phyloP scores from a whole-genome alignment of 805 yeast genomes.

The Priceomyces haplophilus region DNA sequence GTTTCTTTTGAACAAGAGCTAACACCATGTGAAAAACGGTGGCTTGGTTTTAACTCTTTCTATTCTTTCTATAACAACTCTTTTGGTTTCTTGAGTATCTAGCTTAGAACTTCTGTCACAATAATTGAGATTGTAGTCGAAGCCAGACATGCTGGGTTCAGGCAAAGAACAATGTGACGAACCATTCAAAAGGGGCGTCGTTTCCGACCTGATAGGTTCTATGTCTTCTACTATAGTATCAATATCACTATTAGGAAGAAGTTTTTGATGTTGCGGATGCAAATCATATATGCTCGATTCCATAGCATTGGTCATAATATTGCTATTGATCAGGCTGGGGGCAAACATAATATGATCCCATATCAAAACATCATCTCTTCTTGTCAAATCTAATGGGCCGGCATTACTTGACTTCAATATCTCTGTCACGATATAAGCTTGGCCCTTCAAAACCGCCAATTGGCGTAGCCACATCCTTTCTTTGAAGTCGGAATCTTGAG shows the following conservation, averaged over 20 bases:
- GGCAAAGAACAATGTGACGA: background rate
- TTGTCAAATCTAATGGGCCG: slow-evolving; percentile 66
- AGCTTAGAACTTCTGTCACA: slow-evolving; percentile 8
- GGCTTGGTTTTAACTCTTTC: slow-evolving; percentile 53
- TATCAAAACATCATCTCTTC: slow-evolving; percentile 54
- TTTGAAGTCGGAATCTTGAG: slow-evolving; percentile 58
- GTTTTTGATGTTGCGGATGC: background rate
- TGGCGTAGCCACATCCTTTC: slow-evolving; percentile 66
- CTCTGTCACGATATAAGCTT: slow-evolving; percentile 73
- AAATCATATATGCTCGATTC: slow-evolving; percentile 22
- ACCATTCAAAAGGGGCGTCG: slow-evolving; percentile 7
- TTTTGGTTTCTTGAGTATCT: slow-evolving; percentile 23
- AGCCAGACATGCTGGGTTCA: slow-evolving; percentile 16
- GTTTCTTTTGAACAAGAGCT: slow-evolving; percentile 3
- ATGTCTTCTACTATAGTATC: slow-evolving; percentile 1
- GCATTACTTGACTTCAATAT: slow-evolving; percentile 53
- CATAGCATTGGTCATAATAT: slow-evolving; percentile 42
- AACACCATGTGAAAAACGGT: slow-evolving; percentile 71
- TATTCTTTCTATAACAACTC: slow-evolving; percentile 58
- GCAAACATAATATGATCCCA: slow-evolving; percentile 62
- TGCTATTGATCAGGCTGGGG: slow-evolving; percentile 34
- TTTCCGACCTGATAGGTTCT: slow-evolving; percentile 2
- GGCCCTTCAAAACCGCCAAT: slow-evolving; percentile 71
- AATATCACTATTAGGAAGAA: background rate
- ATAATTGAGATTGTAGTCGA: slow-evolving; percentile 18